Percentiles rank a stretch among this genome's conserved stretches.
phyloP scores from a whole-genome alignment of 2,329 filamentous ascomycete genomes.

The Ascochyta pisi region DNA sequence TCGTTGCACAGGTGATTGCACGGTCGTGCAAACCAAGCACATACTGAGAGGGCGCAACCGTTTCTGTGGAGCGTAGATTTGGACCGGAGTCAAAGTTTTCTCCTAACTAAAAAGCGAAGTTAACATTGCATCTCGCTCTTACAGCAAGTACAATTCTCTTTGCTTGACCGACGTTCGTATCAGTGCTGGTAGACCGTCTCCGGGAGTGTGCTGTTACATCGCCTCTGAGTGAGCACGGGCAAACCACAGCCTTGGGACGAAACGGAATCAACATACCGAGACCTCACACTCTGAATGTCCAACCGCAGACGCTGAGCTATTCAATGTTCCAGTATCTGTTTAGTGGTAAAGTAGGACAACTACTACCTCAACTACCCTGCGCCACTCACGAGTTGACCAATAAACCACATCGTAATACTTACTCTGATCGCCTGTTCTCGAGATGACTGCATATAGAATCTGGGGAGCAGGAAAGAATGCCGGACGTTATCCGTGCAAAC shows the following conservation, averaged over 20 bases:
- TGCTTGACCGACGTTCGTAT: background rate
- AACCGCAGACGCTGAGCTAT: background rate
- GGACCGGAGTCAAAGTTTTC: too few relatives aligned
- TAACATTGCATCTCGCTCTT: background rate
- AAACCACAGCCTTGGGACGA: background rate
- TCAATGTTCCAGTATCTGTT: background rate
- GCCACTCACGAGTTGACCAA: background rate
- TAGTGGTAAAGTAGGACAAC: background rate
- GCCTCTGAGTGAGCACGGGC: background rate
- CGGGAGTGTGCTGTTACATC: background rate
- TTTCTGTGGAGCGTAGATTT: background rate
- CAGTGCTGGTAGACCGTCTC: too few relatives aligned
- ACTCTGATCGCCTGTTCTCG: background rate
- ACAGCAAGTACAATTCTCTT: background rate
- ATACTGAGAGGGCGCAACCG: too few relatives aligned
- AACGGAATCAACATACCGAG: background rate
- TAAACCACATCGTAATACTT: background rate
- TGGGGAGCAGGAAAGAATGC: background rate
- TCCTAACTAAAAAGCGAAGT: background rate
- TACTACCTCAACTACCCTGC: background rate
- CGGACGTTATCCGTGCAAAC: background rate
- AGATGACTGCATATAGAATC: conserved; percentile 1
- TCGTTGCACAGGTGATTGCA: background rate
- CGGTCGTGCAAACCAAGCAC: background rate
- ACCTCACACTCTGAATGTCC: background rate